Evolutionary conservation across 1,284 basidiomycete species (phyloP), one percentile per base, ranked within the genome.

Genomic region (Lentinula novae-zelandiae): DNA sequence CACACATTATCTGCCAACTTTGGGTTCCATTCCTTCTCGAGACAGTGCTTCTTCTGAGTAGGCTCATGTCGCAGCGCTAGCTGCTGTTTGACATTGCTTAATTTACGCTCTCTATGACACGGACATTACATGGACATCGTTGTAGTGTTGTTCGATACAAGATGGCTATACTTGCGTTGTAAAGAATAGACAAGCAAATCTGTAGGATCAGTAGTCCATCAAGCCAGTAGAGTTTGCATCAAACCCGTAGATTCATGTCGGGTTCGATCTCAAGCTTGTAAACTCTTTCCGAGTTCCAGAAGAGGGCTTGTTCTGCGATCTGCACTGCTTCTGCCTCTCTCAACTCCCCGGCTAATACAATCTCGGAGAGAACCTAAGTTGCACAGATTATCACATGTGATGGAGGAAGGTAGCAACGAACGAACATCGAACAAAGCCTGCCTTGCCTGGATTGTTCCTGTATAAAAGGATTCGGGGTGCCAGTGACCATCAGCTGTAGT

Each of bases 381-480:
- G 13, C 15, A 15, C 40, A n/a, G 13, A 42, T 42, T 15, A n/a
- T 7, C 7, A 42, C 13, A n/a, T n/a, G 13, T 42, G 6, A 40
- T 20, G 38, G 57, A 38, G 39, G 12, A 31, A 49, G 10, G 17
- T 39, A 27, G 52, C 36, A 4, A 15, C 17, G 44, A 53, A 50
- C 70, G 42, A 59, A 88, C 89, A 65, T 83, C 77, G 62, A 77
- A 85, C 27, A 92, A 71, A 0, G 78, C 84, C 55, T 83, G 71
- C 34, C 89, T 79, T 1, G 85, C 82, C 71, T 92, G 90, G 1
- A 82, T 56, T 2, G 77, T 78, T 1, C 83, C 87, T 9, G 92
- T 74, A 67, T 90, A 91, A 67, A 81, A 92, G 0, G 82, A 80
- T 68, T 92, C 90, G 3, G 90, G 90, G 83, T 86, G 90, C 79